Evolutionary conservation across 177 flowering plant genomes (phyloP).

Genomic region (Telopea speciosissima): DNA sequence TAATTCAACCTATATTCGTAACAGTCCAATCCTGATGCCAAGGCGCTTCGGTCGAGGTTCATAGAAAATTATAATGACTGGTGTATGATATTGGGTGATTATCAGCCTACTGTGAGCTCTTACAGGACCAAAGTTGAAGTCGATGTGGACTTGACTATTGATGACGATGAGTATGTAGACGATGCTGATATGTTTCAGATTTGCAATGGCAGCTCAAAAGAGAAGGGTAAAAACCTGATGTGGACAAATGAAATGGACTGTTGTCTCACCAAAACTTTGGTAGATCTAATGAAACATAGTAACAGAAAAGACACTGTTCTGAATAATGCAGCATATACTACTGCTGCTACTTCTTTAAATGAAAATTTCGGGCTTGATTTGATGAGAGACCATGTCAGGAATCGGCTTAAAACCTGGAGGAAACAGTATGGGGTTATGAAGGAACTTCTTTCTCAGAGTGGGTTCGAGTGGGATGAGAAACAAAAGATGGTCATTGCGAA

Average conservation of each 20-base stretch:
- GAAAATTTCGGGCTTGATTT: slow-evolving; percentile 15
- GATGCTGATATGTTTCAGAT: not conserved
- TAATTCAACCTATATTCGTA: not conserved
- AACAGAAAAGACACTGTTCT: not conserved
- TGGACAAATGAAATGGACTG: too few species aligned
- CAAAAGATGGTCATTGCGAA: slow-evolving; percentile 5
- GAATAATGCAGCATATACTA: slow-evolving; percentile 6
- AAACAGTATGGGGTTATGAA: slow-evolving; percentile 15
- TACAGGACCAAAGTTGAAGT: not conserved
- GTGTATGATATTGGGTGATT: slow-evolving; percentile 4
- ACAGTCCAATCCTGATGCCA: slow-evolving; percentile 16
- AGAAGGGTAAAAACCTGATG: not conserved
- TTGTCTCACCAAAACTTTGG: too few species aligned
- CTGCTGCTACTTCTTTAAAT: slow-evolving; percentile 10
- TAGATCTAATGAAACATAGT: slow-evolving; percentile 3
- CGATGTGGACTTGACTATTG: not conserved
- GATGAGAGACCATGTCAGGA: slow-evolving; percentile 14
- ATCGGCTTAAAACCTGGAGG: slow-evolving; percentile 21
- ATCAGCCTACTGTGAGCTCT: slow-evolving; percentile 4
- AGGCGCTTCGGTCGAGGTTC: slow-evolving; percentile 7
- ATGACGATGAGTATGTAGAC: slow-evolving; percentile 1
- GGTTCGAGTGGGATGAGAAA: slow-evolving; percentile 13
- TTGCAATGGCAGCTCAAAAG: not conserved
- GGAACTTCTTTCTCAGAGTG: slow-evolving; percentile 13
- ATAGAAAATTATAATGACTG: slow-evolving; percentile 13